phyloP scores from a whole-genome alignment of 2,329 filamentous ascomycete genomes.

The Alternaria viburni region DNA sequence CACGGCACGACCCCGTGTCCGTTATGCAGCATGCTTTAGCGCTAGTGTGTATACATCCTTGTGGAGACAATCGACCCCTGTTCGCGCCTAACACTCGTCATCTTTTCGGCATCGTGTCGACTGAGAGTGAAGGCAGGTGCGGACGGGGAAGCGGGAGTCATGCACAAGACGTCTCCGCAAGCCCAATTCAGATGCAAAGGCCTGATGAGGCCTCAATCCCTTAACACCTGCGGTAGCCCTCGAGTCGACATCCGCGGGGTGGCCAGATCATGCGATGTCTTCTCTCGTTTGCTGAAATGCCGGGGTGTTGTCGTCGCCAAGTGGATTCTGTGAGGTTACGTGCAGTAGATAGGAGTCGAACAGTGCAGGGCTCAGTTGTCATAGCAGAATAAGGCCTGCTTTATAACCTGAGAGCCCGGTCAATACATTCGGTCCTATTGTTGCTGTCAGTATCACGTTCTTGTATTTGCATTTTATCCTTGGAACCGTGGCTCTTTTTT shows the following conservation, averaged over 20 bases:
- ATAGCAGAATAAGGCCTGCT: constrained; percentile 10
- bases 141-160: constrained; percentile 12
- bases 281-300: constrained; percentile 6
- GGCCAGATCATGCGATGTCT: constrained; percentile 2
- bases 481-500: constrained; percentile 1
- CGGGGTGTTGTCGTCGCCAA: constrained; percentile 1
- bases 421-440: constrained; percentile 23
- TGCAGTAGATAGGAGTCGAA: constrained; percentile 5
- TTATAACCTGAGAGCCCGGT: constrained; percentile 23
- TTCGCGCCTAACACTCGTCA: background rate
- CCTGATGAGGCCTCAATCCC: background rate
- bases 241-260: background rate
- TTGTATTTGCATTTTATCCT: constrained; percentile 10
- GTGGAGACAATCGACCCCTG: background rate
- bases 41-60: constrained; percentile 6
- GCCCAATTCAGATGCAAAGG: constrained; percentile 2
- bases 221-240: constrained; percentile 13
- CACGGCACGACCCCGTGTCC: background rate
- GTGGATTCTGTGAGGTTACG: constrained; percentile 1
- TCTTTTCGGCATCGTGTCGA: constrained; percentile 4
- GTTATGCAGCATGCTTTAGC: background rate
- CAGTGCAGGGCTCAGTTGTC: background rate
- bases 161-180: background rate
- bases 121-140: background rate
- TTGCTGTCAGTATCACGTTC: constrained; percentile 9